phyloP scores from a whole-genome alignment of 306 rosid genomes.

The Oemleria cerasiformis region DNA sequence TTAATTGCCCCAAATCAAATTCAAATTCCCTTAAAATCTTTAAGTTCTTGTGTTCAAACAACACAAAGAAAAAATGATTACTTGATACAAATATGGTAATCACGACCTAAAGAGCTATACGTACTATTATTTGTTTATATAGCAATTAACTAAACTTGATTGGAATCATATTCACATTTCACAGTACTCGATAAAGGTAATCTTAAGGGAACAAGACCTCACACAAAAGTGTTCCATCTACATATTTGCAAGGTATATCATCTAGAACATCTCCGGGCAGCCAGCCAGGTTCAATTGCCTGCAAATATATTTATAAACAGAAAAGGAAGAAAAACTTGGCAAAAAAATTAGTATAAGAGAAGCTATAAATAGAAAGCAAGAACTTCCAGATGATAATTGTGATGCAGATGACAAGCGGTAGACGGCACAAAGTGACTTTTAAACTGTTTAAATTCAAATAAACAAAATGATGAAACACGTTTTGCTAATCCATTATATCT shows the following conservation, averaged over 20 bases:
- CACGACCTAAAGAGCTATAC: neutral
- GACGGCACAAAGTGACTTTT: neutral
- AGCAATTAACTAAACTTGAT: neutral
- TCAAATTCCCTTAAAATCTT: neutral
- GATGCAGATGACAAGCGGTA: slow-evolving; percentile 15
- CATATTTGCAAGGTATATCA: slow-evolving; percentile 86
- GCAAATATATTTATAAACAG: slow-evolving; percentile 31
- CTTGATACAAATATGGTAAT: neutral
- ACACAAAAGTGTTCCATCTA: slow-evolving; percentile 81
- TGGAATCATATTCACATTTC: neutral
- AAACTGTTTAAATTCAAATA: neutral
- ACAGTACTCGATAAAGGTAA: slow-evolving; percentile 19
- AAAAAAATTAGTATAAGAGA: neutral
- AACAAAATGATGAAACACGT: neutral
- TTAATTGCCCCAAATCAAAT: neutral
- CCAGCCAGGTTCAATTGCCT: slow-evolving; percentile 98
- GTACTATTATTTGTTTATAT: neutral
- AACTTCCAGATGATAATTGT: neutral
- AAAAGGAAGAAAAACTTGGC: slow-evolving; percentile 21
- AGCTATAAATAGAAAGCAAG: neutral
- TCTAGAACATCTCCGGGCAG: slow-evolving; percentile 92
- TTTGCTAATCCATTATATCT: neutral
- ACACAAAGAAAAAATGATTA: neutral
- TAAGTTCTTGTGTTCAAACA: neutral
- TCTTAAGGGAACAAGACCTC: slow-evolving; percentile 51